phyloP scores from a whole-genome alignment of 495 filamentous ascomycete species.

The Collariella sp. region DNA sequence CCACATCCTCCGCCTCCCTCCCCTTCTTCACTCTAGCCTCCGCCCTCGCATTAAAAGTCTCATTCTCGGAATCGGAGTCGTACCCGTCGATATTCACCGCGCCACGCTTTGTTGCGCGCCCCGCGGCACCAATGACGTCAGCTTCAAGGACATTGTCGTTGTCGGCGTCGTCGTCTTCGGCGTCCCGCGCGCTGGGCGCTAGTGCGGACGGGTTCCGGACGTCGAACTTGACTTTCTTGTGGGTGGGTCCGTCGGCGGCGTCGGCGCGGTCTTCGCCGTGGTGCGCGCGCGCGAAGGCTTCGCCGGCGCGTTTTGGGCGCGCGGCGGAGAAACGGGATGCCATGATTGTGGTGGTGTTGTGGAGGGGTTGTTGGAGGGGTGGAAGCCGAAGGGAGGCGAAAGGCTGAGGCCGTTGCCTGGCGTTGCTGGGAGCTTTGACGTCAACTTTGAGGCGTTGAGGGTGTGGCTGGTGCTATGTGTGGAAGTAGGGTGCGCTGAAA shows the following conservation, averaged over 20 bases:
- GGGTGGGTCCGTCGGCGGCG: slow-evolving; percentile 31
- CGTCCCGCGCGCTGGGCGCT: slow-evolving; percentile 62
- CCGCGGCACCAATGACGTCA: slow-evolving; percentile 83
- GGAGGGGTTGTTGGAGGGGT: not conserved
- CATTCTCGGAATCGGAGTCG: slow-evolving; percentile 88
- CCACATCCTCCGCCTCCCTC: slow-evolving; percentile 35
- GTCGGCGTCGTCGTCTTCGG: slow-evolving; percentile 60
- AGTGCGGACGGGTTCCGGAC: slow-evolving; percentile 87
- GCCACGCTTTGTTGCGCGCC: slow-evolving; percentile 70
- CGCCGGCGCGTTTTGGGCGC: slow-evolving; percentile 74
- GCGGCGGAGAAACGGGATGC: slow-evolving; percentile 52
- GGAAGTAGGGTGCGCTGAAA: not conserved
- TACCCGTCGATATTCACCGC: slow-evolving; percentile 95
- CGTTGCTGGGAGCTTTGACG: slow-evolving; percentile 5
- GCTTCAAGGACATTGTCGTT: slow-evolving; percentile 77
- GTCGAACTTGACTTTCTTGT: slow-evolving; percentile 91
- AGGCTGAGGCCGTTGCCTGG: not conserved
- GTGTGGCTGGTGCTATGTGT: slow-evolving; percentile 3
- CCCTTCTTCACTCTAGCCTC: slow-evolving; percentile 45
- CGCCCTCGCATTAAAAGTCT: slow-evolving; percentile 68
- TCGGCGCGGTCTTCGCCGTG: slow-evolving; percentile 47
- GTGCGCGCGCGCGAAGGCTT: slow-evolving; percentile 67
- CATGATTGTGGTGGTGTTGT: slow-evolving; percentile 36
- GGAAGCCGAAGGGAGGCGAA: not conserved
- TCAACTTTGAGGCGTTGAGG: not conserved